Evolutionary conservation across 202 grass and related monocot species (phyloP).

Genomic region (Setaria viridis): DNA sequence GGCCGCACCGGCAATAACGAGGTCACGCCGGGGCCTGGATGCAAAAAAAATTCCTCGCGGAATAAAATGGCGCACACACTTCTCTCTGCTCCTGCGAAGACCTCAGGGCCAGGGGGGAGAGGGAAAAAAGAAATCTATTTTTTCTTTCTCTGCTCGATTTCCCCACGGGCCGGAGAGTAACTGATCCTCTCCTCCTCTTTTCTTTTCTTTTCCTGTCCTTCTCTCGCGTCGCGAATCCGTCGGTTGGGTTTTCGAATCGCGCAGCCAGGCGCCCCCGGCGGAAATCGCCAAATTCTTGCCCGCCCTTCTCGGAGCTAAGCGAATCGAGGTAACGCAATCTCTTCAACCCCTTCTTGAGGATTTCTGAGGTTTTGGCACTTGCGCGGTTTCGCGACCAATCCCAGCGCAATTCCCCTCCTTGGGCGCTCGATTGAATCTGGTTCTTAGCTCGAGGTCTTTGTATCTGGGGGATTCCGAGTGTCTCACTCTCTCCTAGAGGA

Average conservation of each 20-base stretch:
- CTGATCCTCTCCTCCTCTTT: background rate
- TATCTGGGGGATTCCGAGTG: background rate
- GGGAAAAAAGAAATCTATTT: background rate
- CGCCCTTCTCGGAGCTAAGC: background rate
- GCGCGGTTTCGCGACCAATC: slow-evolving; percentile 4
- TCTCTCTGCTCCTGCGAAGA: slow-evolving; percentile 14
- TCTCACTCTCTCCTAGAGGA: too few species aligned
- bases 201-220: background rate
- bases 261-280: background rate
- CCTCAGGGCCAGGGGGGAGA: background rate
- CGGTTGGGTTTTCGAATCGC: background rate
- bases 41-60: background rate
- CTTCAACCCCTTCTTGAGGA: background rate
- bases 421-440: background rate
- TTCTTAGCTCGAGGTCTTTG: background rate
- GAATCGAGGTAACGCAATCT: slow-evolving; percentile 30
- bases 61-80: slow-evolving; percentile 14
- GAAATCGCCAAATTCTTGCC: background rate
- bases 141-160: too few species aligned
- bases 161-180: background rate
- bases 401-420: background rate
- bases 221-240: background rate
- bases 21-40: background rate
- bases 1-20: background rate
- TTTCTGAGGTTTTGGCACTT: slow-evolving; percentile 31